A percentile compares a stretch with the other conserved stretches of the same genome.
Evolutionary conservation across 2,329 filamentous ascomycete species (phyloP).

Genomic region (Alternaria brassicae): DNA sequence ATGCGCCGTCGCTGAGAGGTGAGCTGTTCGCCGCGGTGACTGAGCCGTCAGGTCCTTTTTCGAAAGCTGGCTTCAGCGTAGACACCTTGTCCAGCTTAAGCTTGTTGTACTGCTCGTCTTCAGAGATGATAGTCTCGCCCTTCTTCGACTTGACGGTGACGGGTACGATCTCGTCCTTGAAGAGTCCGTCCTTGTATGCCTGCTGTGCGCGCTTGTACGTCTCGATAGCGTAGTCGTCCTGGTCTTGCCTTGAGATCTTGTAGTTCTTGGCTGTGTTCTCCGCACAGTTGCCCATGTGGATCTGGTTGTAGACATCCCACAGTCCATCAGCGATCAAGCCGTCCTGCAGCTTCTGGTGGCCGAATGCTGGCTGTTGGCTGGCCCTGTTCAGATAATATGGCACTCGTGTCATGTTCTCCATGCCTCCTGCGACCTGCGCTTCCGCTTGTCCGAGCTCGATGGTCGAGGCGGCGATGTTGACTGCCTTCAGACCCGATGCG

Average conservation of each 20-base stretch:
- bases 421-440: slow-evolving; percentile 89
- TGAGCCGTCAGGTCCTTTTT: slow-evolving; percentile 86
- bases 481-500: slow-evolving; percentile 91
- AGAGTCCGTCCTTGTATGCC: slow-evolving; percentile 83
- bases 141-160: slow-evolving; percentile 86
- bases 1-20: slow-evolving; percentile 93
- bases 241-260: slow-evolving; percentile 79
- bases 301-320: slow-evolving; percentile 94
- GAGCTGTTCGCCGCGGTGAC: slow-evolving; percentile 96
- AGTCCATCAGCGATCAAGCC: slow-evolving; percentile 93
- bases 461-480: slow-evolving; percentile 88
- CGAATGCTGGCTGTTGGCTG: slow-evolving; percentile 83
- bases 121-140: slow-evolving; percentile 75
- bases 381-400: slow-evolving; percentile 88
- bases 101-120: slow-evolving; percentile 89
- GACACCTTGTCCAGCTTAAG: slow-evolving; percentile 86
- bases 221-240: slow-evolving; percentile 88
- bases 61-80: slow-evolving; percentile 88
- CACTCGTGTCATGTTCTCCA: slow-evolving; percentile 97
- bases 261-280: slow-evolving; percentile 93
- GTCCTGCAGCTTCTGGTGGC: slow-evolving; percentile 86
- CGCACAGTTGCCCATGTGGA: slow-evolving; percentile 98
- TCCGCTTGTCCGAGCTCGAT: slow-evolving; percentile 91
- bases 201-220: slow-evolving; percentile 90
- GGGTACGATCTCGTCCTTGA: slow-evolving; percentile 87